Percentiles rank a stretch among this genome's conserved stretches.
Evolutionary conservation across 192 early-diverging fungal genomes (phyloP).

Genomic region (Backusella tarrabulga): DNA sequence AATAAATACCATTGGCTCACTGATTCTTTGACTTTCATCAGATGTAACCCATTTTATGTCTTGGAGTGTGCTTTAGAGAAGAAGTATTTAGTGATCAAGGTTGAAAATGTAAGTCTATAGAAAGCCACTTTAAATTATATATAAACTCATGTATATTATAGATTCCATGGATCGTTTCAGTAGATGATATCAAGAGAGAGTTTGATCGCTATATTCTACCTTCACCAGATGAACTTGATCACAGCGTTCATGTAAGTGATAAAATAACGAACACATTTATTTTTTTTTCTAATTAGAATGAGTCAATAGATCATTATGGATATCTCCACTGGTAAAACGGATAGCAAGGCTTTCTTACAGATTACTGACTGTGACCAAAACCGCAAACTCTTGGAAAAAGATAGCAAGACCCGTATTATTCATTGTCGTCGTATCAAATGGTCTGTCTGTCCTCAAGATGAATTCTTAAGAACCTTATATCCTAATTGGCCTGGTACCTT

Average conservation of each 20-base stretch:
- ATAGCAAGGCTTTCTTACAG: not conserved
- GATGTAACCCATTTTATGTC: not conserved
- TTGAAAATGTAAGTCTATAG: not conserved
- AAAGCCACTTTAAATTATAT: not conserved
- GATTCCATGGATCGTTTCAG: not conserved
- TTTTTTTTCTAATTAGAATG: not conserved
- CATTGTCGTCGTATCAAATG: not conserved
- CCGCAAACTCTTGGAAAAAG: not conserved
- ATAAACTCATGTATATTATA: not conserved
- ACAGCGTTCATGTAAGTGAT: constrained; percentile 22
- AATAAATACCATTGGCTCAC: not conserved
- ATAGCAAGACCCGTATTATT: not conserved
- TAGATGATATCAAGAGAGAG: not conserved
- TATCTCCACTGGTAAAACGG: not conserved
- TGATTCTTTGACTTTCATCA: not conserved
- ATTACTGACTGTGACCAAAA: not conserved
- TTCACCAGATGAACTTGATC: not conserved
- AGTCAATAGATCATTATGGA: not conserved
- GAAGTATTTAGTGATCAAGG: not conserved
- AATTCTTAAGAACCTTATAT: not conserved
- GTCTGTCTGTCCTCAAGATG: not conserved
- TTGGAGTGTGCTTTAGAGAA: not conserved
- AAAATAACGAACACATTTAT: not conserved
- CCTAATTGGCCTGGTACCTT: not conserved
- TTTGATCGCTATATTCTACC: not conserved